Base-by-base conservation (phyloP, 768 basidiomycete genomes). In the Strobilomyces dryophilus region DNA sequence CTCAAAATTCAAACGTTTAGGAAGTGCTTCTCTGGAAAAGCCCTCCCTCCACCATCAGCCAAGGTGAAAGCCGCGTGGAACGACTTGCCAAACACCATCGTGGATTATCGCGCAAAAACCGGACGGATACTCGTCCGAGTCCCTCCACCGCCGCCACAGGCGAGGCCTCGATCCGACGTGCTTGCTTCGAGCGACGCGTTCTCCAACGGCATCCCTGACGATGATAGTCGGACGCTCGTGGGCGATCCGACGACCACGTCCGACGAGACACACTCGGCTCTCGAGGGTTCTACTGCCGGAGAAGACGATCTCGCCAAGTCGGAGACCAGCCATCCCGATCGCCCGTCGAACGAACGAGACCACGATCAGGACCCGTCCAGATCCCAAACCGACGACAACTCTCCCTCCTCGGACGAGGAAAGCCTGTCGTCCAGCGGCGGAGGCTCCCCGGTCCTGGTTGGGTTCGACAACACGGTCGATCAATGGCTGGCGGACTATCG, bases 91-190 rank as follows among this genome's bases (percentile, higher is more conserved):
- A 69, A 69, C 18, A 11, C 45, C 8, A 69, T 14, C 6, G 18
- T 45, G 26, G 45, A 57, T 14, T 34, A 42, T 46, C 26, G 58
- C 3, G 40, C 52, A 47, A 50, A 52, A 43, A 41, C 51, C 2
- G 43, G n/a, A 10, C 5, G 26, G 27, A 15, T 37, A 11, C 48
- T 43, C 40, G 56, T 39, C 34, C 55, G 26, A 18, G 56, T 54
- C 15, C 61, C 67, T 31, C 65, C 63, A 9, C 55, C 60, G 12
- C 67, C 61, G 15, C 62, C 66, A n/a, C n/a, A n/a, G 35, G 50
- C 50, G 2, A 47, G 29, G 18, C 11, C 59, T 50, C 11, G 47
- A 55, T 20, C 12, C 34, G 54, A 59, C 43, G 52, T 36, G 11
- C 35, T 32, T 10, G 20, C 50, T 8, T 41, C 49, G 8, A 53